Base-by-base conservation (phyloP, 495 filamentous ascomycete genomes). In the Saxophila tyrrhenica region DNA sequence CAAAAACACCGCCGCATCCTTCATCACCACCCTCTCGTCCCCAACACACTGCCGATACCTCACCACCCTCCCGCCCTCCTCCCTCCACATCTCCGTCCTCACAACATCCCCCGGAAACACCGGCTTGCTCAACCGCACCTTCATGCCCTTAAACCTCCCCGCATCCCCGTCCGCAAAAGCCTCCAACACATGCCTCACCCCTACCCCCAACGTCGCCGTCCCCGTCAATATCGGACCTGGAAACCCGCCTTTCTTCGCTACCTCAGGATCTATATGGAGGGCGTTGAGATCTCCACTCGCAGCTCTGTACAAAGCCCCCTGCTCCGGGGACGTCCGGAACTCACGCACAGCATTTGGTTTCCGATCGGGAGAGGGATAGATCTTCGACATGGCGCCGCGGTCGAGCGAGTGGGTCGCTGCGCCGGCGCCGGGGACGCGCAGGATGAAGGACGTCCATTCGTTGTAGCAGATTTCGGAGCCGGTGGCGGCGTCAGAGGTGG, bases 381-480 rank as follows among this genome's bases (percentile, higher is more conserved):
- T 44, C 15, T n/a, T 44, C 19, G 41, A 44, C 41, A 44, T 44
- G 41, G n/a, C 15, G 41, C 41, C 41, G 7, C 41, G 15, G n/a
- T 44, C 41, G 7, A 7, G 7, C 5, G 41, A 5, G 7, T 44
- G 7, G 7, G 41, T 17, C 16, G 41, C 15, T 11, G 45, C 46
- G 3, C 53, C 53, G 1, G 25, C 23, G 1, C 45, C 23, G 16
- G 45, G 53, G 1, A 32, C 41, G n/a, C 29, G 15, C 29, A 56
- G 39, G n/a, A 56, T 38, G 22, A 56, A 56, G 25, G 39, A 35
- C 1, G 25, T 48, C 53, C 53, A 56, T 21, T 56, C 45, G 21
- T 56, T 56, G 22, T 39, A 25, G 39, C 53, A 56, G 20, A 56
- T 42, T 2, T 49, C 46, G 9, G 17, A 16, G 2, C 44, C 46